phyloP scores from a whole-genome alignment of 495 filamentous ascomycete species.

The Schizothecium vesticola region DNA sequence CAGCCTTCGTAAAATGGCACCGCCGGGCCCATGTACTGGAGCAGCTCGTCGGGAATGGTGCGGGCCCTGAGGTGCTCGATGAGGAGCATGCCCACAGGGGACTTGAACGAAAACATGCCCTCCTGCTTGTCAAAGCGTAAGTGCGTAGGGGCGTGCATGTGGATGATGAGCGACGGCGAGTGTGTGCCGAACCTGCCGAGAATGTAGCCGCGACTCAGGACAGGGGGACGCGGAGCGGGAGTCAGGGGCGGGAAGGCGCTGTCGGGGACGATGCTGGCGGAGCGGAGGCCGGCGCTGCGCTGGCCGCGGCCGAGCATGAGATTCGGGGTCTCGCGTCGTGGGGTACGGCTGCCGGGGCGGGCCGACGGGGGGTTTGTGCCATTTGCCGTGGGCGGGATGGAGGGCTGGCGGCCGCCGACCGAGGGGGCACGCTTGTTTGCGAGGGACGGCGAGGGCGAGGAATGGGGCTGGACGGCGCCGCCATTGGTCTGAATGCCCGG shows the following conservation, averaged over 20 bases:
- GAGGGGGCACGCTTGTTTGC: conserved; percentile 56
- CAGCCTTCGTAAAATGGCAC: conserved; percentile 94
- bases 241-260: conserved; percentile 24
- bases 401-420: conserved; percentile 26
- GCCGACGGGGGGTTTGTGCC: conserved; percentile 36
- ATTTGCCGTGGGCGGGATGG: conserved; percentile 35
- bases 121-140: conserved; percentile 95
- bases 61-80: conserved; percentile 58
- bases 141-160: conserved; percentile 68
- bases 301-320: conserved; percentile 36
- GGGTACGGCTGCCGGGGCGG: conserved; percentile 45
- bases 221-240: conserved; percentile 42
- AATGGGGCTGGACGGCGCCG: conserved; percentile 50
- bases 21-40: conserved; percentile 54
- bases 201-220: conserved; percentile 68
- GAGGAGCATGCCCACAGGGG: conserved; percentile 73
- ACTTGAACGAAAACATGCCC: conserved; percentile 83
- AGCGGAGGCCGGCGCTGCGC: conserved; percentile 39
- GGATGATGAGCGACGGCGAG: conserved; percentile 76
- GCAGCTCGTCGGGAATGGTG: conserved; percentile 49
- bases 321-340: conserved; percentile 42
- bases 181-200: conserved; percentile 72
- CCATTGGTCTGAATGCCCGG: conserved; percentile 66
- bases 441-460: conserved; percentile 62
- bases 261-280: conserved; percentile 41